Base-by-base conservation (phyloP, 140 eudicot genomes). In the Artemisia princeps region DNA sequence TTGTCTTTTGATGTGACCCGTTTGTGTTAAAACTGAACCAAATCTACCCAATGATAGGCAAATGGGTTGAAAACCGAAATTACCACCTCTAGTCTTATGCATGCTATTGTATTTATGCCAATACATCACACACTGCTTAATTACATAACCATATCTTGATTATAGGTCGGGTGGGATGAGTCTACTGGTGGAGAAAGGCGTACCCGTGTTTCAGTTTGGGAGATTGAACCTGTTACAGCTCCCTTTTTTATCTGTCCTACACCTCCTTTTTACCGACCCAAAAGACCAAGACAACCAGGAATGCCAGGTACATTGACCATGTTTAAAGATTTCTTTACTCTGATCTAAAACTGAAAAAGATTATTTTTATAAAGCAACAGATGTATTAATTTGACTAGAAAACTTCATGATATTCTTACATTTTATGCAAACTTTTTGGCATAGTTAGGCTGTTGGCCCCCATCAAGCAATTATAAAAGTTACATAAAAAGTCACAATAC, bases 141-240 rank as follows among this genome's bases (percentile, higher is more conserved):
- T 10, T 13, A 48, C 0, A 48, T 48, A 48, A 10, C 15, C 13
- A 10, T 13, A 48, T 48, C n/a, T 48, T n/a, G 58, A 68, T 60
- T 83, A 90, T 83, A 90, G 97, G 94, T 90, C 74, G 95, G 95
- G 22, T 90, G 97, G 97, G 97, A 90, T 62, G 97, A 90, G 72
- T 90, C 95, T 11, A 90, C 97, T 52, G 95, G 89, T 28, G 97
- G 97, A 14, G 97, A 86, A 77, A 86, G 84, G 82, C 94, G 95
- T 30, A 86, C 77, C 50, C 82, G 97, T 30, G 97, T 90, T 20
- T 90, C 97, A 4, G 74, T 87, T 63, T 90, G 97, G 97, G 97
- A 90, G 82, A 86, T 90, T 45, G 97, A 87, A 73, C 97, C 97
- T 5, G 90, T 90, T 10, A 90, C 95, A 0, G 94, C 97, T 64